Base-by-base conservation (phyloP, 1,139 yeast species). In the Yamadazyma pseudoaaseri region DNA sequence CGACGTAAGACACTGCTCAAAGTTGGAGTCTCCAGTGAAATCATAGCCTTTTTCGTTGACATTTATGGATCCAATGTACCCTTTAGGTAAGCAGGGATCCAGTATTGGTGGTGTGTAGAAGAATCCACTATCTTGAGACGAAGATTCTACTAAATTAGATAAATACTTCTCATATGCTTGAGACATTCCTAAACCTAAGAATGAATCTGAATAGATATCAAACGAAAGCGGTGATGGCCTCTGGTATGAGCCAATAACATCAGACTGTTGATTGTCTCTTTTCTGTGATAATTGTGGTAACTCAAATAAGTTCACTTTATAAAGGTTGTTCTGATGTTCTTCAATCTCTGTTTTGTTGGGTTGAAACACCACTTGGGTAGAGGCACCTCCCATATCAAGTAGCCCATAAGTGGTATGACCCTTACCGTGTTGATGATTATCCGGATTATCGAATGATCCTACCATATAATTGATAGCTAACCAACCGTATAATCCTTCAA, bases 381-480 rank as follows among this genome's bases (percentile, higher is more conserved):
- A 82, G 0, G 94, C 94, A 0, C 95, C 95, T 3, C 95, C 95
- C 89, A 86, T 81, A 45, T 86, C 95, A 40, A 86, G 56, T 23
- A 86, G 66, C 2, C 95, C 95, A 47, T 76, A 83, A 0, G 94
- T 79, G 16, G 73, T 62, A 41, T 76, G 81, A 35, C 65, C 63
- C 35, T 70, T 67, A 2, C 79, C 78, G 44, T 73, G 79, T 26
- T 65, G 59, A 41, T 75, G 79, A n/a, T 46, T 37, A 5, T 50
- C 54, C 0, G 81, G 79, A 21, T 53, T 38, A 39, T 79, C 80
- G 29, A 82, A 65, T 0, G 79, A 62, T 1, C 82, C 84, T 25
- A 79, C 70, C 44, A 85, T 60, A 44, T 84, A 82, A 49, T 86
- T 86, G 27, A 86, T 63, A 0, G 87, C 78, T 7, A 86, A 62